Conservation (phyloP, 345 rosid genomes). For the rapeseed (Brassica napus) region Da-Ae NC_063440.1:23287501-23288000, state of each 20-base stretch:
- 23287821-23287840: conserved; percentile 14
- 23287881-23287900: conserved; percentile 24
- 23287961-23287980: not conserved
- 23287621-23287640: conserved; percentile 47
- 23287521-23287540: conserved; percentile 34
- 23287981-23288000: not conserved
- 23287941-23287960: not conserved
- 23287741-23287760: conserved; percentile 53
- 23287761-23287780: conserved; percentile 77
- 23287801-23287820: conserved; percentile 6
- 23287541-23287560: conserved; percentile 62
- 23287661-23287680: conserved; percentile 54
- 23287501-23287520: conserved; percentile 49
- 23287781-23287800: conserved; percentile 4
- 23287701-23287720: conserved; percentile 60
- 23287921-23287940: not conserved
- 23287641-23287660: conserved; percentile 46
- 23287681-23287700: conserved; percentile 54
- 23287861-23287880: conserved; percentile 7
- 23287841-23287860: conserved; percentile 25
- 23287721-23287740: conserved; percentile 47
- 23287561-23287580: conserved; percentile 56
- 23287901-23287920: conserved; percentile 16
- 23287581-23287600: conserved; percentile 69
- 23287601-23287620: conserved; percentile 39